Conservation (phyloP, 1,139 yeast species). For the Protomyces pachydermus region DNA sequence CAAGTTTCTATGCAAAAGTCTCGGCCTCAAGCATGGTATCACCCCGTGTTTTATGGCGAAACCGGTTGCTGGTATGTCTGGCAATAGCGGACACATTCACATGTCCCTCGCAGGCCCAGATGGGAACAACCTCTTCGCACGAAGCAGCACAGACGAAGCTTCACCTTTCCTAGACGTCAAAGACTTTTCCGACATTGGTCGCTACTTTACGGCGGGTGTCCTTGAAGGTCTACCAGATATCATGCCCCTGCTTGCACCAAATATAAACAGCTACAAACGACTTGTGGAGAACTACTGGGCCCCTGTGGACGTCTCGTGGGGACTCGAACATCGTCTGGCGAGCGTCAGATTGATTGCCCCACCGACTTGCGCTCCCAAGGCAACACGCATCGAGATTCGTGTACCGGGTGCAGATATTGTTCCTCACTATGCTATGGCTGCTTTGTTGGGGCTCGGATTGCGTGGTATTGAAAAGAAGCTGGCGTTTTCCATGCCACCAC, state of each 20-base stretch:
- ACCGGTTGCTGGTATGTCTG: constrained; percentile 41
- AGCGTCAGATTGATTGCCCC: constrained; percentile 40
- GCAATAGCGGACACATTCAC: constrained; percentile 43
- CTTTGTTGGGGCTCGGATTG: constrained; percentile 40
- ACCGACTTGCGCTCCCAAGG: constrained; percentile 36
- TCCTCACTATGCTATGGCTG: constrained; percentile 41
- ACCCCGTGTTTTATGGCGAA: constrained; percentile 44
- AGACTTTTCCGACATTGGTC: constrained; percentile 38
- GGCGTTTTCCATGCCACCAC: constrained; percentile 37
- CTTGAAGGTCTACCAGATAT: constrained; percentile 40
- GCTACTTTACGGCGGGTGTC: constrained; percentile 41
- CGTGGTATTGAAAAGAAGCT: constrained; percentile 39
- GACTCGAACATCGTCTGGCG: constrained; percentile 42
- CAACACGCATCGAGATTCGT: constrained; percentile 40
- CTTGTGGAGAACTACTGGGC: constrained; percentile 44
- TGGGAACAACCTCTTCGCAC: constrained; percentile 39
- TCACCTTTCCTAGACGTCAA: constrained; percentile 38
- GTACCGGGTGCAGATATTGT: constrained; percentile 43
- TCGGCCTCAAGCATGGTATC: constrained; percentile 38
- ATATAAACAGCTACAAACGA: constrained; percentile 38
- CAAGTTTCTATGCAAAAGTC: constrained; percentile 39
- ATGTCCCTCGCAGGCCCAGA: constrained; percentile 37
- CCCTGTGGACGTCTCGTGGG: constrained; percentile 42
- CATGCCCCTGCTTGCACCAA: constrained; percentile 42
- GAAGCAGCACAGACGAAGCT: constrained; percentile 35